These are phyloP conservation scores for Isoetes engelmannii DNA, from an alignment of 83 land plant genomes.

Conservation along the genomic window DNA sequence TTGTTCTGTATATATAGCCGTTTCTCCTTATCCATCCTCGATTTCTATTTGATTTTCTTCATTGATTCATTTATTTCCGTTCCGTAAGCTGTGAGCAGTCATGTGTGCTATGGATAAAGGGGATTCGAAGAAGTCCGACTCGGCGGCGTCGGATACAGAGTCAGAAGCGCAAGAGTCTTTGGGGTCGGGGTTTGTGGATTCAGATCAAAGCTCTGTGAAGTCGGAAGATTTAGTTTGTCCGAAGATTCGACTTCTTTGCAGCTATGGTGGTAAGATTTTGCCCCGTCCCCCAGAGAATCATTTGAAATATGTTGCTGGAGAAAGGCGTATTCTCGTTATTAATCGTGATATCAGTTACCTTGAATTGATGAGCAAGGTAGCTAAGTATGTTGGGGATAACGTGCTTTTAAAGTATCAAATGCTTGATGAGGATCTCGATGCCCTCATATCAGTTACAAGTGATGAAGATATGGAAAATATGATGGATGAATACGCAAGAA, in stretches of 20 bases:
- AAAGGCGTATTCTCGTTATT: neutral
- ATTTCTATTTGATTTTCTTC: too few species aligned
- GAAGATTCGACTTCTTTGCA: neutral
- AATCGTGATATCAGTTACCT: neutral
- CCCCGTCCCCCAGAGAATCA: constrained; percentile 1
- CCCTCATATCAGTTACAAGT: constrained; percentile 43
- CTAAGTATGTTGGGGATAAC: constrained; percentile 18
- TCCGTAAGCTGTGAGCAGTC: too few species aligned
- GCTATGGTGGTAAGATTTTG: constrained; percentile 9
- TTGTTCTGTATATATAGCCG: too few species aligned
- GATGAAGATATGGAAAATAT: constrained; percentile 60
- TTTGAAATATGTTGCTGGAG: neutral
- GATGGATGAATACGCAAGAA: constrained; percentile 44
- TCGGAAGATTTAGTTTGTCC: neutral
- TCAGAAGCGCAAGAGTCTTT: too few species aligned
- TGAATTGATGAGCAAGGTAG: constrained; percentile 44
- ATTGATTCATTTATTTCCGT: too few species aligned
- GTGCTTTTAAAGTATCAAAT: constrained; percentile 52
- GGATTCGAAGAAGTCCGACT: too few species aligned
- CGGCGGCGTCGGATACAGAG: too few species aligned
- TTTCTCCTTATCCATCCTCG: too few species aligned
- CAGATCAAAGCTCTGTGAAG: constrained; percentile 3
- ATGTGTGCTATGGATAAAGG: too few species aligned
- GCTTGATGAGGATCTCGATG: constrained; percentile 45
- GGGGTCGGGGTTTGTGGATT: too few species aligned